phyloP scores from a whole-genome alignment of 2,329 filamentous ascomycete genomes.

The Colletotrichum coccodes region DNA sequence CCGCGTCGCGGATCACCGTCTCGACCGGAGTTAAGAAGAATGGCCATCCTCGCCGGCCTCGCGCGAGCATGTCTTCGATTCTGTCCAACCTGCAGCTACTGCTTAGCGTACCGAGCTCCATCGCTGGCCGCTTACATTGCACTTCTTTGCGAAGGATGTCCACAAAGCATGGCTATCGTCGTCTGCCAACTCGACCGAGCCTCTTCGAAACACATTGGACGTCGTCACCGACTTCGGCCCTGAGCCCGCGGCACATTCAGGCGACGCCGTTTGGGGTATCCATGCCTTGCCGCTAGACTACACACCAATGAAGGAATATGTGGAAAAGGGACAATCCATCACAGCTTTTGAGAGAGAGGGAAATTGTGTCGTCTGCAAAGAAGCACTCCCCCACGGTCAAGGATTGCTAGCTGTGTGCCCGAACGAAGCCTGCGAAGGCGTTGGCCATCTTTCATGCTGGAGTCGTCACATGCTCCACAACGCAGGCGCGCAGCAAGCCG shows the following conservation, averaged over 20 bases:
- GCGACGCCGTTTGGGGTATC: conserved; percentile 54
- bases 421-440: conserved; percentile 61
- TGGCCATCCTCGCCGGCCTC: conserved; percentile 66
- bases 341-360: conserved; percentile 67
- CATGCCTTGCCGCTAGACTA: conserved; percentile 67
- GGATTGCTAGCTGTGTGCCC: conserved; percentile 69
- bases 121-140: conserved; percentile 83
- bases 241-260: conserved; percentile 5
- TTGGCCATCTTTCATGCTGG: conserved; percentile 71
- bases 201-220: conserved; percentile 58
- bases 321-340: conserved; percentile 64
- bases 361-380: conserved; percentile 62
- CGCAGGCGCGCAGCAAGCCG: conserved; percentile 45
- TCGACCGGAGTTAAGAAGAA: conserved; percentile 62
- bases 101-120: conserved; percentile 79
- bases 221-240: conserved; percentile 66
- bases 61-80: conserved; percentile 71
- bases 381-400: conserved; percentile 53
- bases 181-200: conserved; percentile 58
- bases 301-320: conserved; percentile 59
- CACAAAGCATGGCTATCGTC: conserved; percentile 74
- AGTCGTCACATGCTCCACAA: conserved; percentile 59
- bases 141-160: conserved; percentile 81
- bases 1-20: conserved; percentile 66
- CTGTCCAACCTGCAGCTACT: conserved; percentile 86